A percentile compares a stretch with the other conserved stretches of the same genome.
Conservation (phyloP, 768 basidiomycete species). For the Naganishia onofrii region DNA sequence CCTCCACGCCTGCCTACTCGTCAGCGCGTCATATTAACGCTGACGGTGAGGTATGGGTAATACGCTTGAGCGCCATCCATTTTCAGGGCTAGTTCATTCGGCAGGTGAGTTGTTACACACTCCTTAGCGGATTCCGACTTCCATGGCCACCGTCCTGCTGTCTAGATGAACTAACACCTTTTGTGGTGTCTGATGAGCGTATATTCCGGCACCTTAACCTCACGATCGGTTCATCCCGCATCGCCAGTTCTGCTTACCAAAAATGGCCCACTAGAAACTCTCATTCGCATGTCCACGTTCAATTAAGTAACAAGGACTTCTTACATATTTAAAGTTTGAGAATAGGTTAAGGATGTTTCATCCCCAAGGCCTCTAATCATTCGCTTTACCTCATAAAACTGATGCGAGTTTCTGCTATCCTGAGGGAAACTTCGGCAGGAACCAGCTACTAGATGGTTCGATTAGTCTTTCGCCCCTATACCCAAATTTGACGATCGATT, state of each 20-base stretch:
- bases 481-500: slow-evolving; percentile 93
- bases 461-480: slow-evolving; percentile 96
- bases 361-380: slow-evolving; percentile 89
- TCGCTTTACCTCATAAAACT: slow-evolving; percentile 62
- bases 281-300: slow-evolving; percentile 57
- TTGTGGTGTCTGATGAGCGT: too few relatives aligned
- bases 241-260: slow-evolving; percentile 72
- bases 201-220: slow-evolving; percentile 36
- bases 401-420: slow-evolving; percentile 12
- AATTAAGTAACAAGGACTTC: slow-evolving; percentile 58
- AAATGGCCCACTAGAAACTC: slow-evolving; percentile 72
- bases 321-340: slow-evolving; percentile 69
- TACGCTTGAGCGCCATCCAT: too few relatives aligned
- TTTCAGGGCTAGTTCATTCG: too few relatives aligned
- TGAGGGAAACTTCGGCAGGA: slow-evolving; percentile 86
- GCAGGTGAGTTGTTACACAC: too few relatives aligned
- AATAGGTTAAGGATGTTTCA: slow-evolving; percentile 84
- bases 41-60: too few relatives aligned
- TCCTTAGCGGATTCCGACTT: too few relatives aligned
- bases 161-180: too few relatives aligned
- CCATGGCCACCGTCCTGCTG: too few relatives aligned
- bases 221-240: slow-evolving; percentile 69
- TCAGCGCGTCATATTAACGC: too few relatives aligned
- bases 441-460: slow-evolving; percentile 89
- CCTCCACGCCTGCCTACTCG: too few relatives aligned